A percentile compares a stretch with the other conserved stretches of the same genome.
Evolutionary conservation across 2,329 filamentous ascomycete genomes (phyloP).

Genomic region (Pseudogymnoascus sp.): DNA sequence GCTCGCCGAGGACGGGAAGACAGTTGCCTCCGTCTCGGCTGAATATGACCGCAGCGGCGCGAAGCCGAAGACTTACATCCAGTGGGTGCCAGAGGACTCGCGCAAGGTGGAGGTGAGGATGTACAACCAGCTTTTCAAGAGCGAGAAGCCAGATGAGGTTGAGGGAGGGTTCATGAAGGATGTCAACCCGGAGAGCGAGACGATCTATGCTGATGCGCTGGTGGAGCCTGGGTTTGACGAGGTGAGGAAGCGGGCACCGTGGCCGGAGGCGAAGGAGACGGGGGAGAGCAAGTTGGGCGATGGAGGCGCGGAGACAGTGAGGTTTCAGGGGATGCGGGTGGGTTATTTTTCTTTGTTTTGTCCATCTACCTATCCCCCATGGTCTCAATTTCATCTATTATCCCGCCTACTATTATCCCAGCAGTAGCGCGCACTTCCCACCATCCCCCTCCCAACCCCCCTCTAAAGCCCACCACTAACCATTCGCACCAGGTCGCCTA

Average conservation of each 20-base stretch:
- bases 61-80: constrained; percentile 74
- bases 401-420: too few species aligned
- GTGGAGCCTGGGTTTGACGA: constrained; percentile 80
- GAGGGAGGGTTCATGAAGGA: constrained; percentile 76
- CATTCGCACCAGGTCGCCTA: neutral
- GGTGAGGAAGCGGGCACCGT: constrained; percentile 62
- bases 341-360: constrained; percentile 36
- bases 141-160: constrained; percentile 68
- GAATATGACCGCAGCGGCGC: constrained; percentile 62
- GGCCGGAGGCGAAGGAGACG: constrained; percentile 59
- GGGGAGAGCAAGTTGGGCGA: constrained; percentile 57
- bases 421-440: neutral
- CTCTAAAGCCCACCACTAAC: neutral
- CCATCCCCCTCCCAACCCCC: neutral
- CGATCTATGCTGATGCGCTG: constrained; percentile 68
- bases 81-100: constrained; percentile 73
- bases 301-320: constrained; percentile 62
- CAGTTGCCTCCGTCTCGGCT: constrained; percentile 56
- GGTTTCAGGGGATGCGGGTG: constrained; percentile 86
- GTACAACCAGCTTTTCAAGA: constrained; percentile 79
- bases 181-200: constrained; percentile 75
- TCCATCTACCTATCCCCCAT: neutral
- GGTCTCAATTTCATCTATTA: neutral
- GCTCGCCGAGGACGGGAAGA: constrained; percentile 50
- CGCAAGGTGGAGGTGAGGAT: constrained; percentile 66